These are phyloP conservation scores for Chrysopogon serrulatus DNA, from an alignment of 176 grass and related monocot genomes.

Conservation along the genomic window DNA sequence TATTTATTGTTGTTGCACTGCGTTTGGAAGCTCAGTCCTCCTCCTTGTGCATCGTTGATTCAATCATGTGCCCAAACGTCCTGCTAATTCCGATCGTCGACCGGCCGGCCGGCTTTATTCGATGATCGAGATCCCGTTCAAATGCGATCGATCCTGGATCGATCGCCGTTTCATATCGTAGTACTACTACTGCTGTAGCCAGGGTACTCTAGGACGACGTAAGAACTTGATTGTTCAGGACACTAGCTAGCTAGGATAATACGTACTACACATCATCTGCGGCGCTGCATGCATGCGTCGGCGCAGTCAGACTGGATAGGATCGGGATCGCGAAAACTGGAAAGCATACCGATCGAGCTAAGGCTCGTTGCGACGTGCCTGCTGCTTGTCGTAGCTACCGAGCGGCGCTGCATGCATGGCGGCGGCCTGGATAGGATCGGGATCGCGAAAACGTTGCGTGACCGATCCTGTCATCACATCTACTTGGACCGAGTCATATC, in stretches of 20 bases:
- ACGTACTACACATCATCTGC: background rate
- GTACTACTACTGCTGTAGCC: background rate
- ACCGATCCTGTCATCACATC: slow-evolving; percentile 23
- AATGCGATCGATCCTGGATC: background rate
- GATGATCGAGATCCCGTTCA: background rate
- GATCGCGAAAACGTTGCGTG: background rate
- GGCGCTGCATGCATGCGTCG: background rate
- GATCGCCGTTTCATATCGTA: background rate
- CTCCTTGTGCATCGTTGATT: background rate
- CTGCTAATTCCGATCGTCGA: background rate
- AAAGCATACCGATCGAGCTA: too few species aligned
- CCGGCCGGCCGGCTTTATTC: background rate
- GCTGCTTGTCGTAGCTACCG: too few species aligned
- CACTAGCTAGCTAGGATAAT: background rate
- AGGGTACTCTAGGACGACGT: too few species aligned
- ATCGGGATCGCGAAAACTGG: too few species aligned
- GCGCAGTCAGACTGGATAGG: background rate
- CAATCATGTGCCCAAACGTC: slow-evolving; percentile 46
- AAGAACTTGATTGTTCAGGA: background rate
- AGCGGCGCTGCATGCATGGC: background rate
- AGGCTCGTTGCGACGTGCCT: too few species aligned
- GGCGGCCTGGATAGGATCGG: background rate
- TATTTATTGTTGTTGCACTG: slow-evolving; percentile 10
- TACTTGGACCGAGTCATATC: too few species aligned
- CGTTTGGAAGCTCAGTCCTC: background rate